Percentiles rank a stretch among this genome's conserved stretches.
Evolutionary conservation across 345 rosid species (phyloP).

Genomic region (Populus davidiana): DNA sequence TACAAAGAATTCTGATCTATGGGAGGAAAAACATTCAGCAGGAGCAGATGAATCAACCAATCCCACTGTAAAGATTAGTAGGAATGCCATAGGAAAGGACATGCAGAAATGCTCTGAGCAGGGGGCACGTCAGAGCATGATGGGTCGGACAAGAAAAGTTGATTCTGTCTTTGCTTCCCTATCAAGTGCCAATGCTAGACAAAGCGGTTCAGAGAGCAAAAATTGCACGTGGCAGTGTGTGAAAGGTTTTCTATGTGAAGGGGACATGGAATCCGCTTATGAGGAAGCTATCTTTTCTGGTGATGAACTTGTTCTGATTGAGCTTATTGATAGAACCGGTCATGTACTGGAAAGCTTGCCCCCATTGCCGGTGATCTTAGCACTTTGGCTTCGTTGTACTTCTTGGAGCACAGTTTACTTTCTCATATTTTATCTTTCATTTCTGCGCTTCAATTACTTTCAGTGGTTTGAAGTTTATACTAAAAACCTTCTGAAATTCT

Average conservation of each 20-base stretch:
- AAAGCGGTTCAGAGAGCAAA: conserved; percentile 32
- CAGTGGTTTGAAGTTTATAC: background rate
- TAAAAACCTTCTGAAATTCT: background rate
- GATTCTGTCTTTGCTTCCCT: conserved; percentile 33
- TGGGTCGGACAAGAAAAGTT: conserved; percentile 37
- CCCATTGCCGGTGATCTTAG: conserved; percentile 58
- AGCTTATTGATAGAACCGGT: conserved; percentile 85
- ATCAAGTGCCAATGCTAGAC: conserved; percentile 33
- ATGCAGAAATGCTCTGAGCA: conserved; percentile 42
- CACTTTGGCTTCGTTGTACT: conserved; percentile 56
- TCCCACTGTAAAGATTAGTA: conserved; percentile 32
- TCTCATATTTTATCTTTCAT: conserved; percentile 1
- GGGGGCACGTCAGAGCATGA: conserved; percentile 29
- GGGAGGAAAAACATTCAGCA: conserved; percentile 52
- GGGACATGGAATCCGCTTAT: conserved; percentile 80
- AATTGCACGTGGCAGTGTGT: conserved; percentile 51
- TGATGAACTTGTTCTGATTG: conserved; percentile 62
- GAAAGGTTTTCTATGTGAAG: conserved; percentile 55
- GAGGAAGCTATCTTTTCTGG: conserved; percentile 63
- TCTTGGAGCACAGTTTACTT: conserved; percentile 44
- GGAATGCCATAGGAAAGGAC: conserved; percentile 41
- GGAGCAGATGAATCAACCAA: conserved; percentile 46
- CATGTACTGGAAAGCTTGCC: conserved; percentile 76
- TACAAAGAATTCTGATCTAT: conserved; percentile 43
- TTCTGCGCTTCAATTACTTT: background rate